These are phyloP conservation scores for Puccinellia tenuiflora DNA, from an alignment of 176 grass and related monocot species.

Conservation along the genomic window DNA sequence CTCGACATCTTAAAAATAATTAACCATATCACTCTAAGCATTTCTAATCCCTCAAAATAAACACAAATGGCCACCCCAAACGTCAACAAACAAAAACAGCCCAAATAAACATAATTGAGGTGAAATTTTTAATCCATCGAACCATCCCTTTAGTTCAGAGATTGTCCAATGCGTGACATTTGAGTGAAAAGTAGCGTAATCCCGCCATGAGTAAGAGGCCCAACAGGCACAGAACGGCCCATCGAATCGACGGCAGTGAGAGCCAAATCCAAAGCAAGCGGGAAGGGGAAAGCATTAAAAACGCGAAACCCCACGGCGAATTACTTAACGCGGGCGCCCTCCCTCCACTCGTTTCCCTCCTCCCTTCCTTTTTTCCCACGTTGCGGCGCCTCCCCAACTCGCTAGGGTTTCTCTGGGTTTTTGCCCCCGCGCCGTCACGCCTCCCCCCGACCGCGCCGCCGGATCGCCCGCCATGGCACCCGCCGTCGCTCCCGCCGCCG, in stretches of 20 bases:
- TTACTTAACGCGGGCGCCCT: background rate
- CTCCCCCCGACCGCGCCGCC: background rate
- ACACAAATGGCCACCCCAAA: too few relatives aligned
- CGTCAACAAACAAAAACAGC: too few relatives aligned
- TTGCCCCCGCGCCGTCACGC: conserved; percentile 17
- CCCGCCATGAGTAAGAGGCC: too few relatives aligned
- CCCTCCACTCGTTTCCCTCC: conserved; percentile 27
- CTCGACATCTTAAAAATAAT: too few relatives aligned
- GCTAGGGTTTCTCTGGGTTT: conserved; percentile 49
- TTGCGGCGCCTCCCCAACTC: background rate
- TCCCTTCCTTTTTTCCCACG: conserved; percentile 19
- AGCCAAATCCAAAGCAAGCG: conserved; percentile 24
- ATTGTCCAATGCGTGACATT: too few relatives aligned
- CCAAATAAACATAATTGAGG: too few relatives aligned
- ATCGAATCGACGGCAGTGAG: background rate
- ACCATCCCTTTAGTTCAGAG: too few relatives aligned
- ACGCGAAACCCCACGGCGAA: background rate
- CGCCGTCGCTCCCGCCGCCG: conserved; percentile 36
- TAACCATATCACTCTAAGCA: too few relatives aligned
- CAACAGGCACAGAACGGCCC: background rate
- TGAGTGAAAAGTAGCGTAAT: too few relatives aligned
- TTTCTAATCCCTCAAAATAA: too few relatives aligned
- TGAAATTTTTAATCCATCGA: too few relatives aligned
- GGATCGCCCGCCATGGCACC: conserved; percentile 45
- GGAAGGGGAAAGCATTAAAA: background rate